phyloP scores from a whole-genome alignment of 179 eudicot genomes.

The Vitellaria paradoxa region DNA sequence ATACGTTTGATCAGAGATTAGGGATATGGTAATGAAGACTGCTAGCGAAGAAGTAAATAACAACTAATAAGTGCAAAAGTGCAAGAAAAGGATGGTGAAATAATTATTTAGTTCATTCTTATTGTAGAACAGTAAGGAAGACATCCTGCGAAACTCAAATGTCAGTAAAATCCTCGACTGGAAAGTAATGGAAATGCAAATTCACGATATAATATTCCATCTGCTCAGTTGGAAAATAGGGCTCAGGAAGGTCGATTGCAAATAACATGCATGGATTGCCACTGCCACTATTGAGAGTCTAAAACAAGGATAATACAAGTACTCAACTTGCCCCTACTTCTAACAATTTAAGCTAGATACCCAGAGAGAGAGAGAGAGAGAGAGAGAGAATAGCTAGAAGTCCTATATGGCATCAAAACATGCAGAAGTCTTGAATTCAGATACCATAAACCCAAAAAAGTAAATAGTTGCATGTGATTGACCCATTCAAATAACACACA shows the following conservation, averaged over 20 bases:
- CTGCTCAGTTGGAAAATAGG: not conserved
- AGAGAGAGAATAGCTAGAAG: too few species aligned
- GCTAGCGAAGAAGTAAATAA: not conserved
- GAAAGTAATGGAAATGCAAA: not conserved
- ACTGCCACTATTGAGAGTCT: not conserved
- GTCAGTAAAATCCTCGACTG: not conserved
- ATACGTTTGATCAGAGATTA: slow-evolving; percentile 10
- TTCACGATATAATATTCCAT: not conserved
- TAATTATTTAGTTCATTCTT: not conserved
- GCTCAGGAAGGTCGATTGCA: not conserved
- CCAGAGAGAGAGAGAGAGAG: too few species aligned
- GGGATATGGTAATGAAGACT: slow-evolving; percentile 5
- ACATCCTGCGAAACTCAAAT: not conserved
- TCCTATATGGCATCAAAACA: too few species aligned
- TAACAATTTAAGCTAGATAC: too few species aligned
- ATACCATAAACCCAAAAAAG: too few species aligned
- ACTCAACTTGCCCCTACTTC: too few species aligned
- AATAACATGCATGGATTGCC: not conserved
- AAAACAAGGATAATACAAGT: too few species aligned
- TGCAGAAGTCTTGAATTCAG: too few species aligned
- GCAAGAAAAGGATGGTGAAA: not conserved
- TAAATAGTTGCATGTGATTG: too few species aligned
- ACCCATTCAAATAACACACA: too few species aligned
- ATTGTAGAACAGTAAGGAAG: not conserved
- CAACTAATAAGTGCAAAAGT: not conserved